These are phyloP conservation scores for Ophiognomonia clavigignenti-juglandacearum DNA, from an alignment of 2,329 filamentous ascomycete genomes.

Conservation along the genomic window DNA sequence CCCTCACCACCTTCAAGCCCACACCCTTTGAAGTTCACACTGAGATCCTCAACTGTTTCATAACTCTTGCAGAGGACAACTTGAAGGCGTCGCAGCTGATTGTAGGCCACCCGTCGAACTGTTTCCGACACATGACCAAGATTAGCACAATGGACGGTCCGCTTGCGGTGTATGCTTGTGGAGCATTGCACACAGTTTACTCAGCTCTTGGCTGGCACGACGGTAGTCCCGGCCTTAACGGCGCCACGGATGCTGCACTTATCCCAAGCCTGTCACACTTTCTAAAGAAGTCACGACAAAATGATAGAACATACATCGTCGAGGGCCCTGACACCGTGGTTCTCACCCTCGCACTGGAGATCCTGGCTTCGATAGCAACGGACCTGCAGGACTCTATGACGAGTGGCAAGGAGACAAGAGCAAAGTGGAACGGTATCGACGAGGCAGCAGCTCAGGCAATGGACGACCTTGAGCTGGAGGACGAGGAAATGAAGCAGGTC, in stretches of 20 bases:
- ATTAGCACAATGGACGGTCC: slow-evolving; percentile 43
- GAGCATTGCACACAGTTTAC: slow-evolving; percentile 60
- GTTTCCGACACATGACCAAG: slow-evolving; percentile 44
- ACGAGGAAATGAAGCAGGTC: slow-evolving; percentile 17
- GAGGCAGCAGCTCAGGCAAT: slow-evolving; percentile 32
- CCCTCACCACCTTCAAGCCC: slow-evolving; percentile 37
- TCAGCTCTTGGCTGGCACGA: slow-evolving; percentile 48
- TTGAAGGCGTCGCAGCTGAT: slow-evolving; percentile 46
- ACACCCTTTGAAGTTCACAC: slow-evolving; percentile 38
- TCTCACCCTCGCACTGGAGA: slow-evolving; percentile 53
- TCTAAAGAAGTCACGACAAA: slow-evolving; percentile 30
- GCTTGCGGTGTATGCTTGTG: slow-evolving; percentile 52
- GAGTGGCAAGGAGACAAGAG: slow-evolving; percentile 34
- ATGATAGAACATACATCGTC: slow-evolving; percentile 19
- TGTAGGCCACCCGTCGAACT: slow-evolving; percentile 41
- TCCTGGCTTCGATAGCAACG: slow-evolving; percentile 60
- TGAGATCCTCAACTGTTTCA: slow-evolving; percentile 50
- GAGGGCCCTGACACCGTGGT: slow-evolving; percentile 39
- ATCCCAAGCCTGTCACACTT: slow-evolving; percentile 39
- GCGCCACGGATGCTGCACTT: slow-evolving; percentile 45
- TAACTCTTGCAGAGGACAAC: slow-evolving; percentile 58
- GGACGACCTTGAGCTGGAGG: slow-evolving; percentile 23
- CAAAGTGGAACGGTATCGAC: slow-evolving; percentile 35
- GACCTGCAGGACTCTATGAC: slow-evolving; percentile 48
- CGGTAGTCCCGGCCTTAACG: slow-evolving; percentile 40